Evolutionary conservation across 2,329 filamentous ascomycete genomes (phyloP), one percentile per base, ranked within the genome.

Genomic region (Xylaria sp.): DNA sequence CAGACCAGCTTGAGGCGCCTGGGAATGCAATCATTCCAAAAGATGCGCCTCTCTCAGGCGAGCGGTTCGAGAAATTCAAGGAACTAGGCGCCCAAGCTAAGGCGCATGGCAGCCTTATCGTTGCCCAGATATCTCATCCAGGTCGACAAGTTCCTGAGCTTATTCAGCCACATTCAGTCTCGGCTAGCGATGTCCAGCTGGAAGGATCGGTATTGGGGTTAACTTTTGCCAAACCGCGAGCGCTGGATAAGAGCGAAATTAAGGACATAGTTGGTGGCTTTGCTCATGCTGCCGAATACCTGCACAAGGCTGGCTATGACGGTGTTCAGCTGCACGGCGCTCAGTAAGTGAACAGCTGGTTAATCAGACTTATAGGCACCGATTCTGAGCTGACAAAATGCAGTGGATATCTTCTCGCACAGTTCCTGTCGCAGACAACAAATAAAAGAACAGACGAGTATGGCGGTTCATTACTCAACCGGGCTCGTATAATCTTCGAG

Each of bases 41-140:
- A 31, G 80, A 80, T 2, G 81, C 83, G 20, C 76, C 80, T 0
- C 86, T 83, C 74, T 78, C 80, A 18, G 87, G 85, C 46, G 79
- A 84, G 70, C 78, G 88, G 12, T 90, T 90, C 66, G 84, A 88
- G 48, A 80, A 80, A 0, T 89, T 89, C 80, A 83, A 82, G 72
- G 82, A 83, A 52, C 70, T 89, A 66, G 87, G 85, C 1, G 78
- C 79, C 5, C 79, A 77, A 9, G 79, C 82, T 18, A 90, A 88
- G 79, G 82, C 81, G 58, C 79, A 87, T 25, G 87, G 86, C n/a
- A 85, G 81, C 55, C 80, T 91, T 10, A 81, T 89, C 20, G 79
- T 91, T 12, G 85, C 82, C 2, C 89, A 92, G 75, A 81, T 92
- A 66, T 85, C 83, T 68, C 90, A 92, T 75, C 88, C 90, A 0